Evolutionary conservation across 352 stramenopile genomes (phyloP).

Genomic region (Globisporangium perplexum): DNA sequence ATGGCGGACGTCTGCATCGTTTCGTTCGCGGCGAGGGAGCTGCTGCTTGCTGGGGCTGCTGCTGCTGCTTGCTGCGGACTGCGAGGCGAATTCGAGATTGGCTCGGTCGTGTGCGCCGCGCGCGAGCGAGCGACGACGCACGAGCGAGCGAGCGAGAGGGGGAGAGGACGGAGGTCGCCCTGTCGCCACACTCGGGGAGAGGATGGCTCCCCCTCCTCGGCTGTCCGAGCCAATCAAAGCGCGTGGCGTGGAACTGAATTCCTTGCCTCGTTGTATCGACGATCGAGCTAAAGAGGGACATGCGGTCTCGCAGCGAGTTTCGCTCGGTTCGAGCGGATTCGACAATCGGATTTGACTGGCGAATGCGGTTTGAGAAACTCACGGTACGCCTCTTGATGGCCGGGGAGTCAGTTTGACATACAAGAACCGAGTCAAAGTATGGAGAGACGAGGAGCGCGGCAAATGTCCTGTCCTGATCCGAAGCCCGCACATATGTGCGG

Average conservation of each 20-base stretch:
- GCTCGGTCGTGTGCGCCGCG: slow-evolving; percentile 5
- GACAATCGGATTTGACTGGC: neutral
- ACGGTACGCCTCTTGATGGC: neutral
- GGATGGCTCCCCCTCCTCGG: neutral
- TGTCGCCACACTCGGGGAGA: neutral
- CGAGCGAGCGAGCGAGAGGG: neutral
- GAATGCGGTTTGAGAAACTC: neutral
- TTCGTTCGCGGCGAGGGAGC: neutral
- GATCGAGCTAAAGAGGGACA: neutral
- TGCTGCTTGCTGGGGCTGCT: slow-evolving; percentile 10
- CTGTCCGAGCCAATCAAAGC: slow-evolving; percentile 5
- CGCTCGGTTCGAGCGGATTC: neutral
- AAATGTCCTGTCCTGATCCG: too few species aligned
- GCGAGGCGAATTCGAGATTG: slow-evolving; percentile 51
- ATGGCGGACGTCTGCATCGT: slow-evolving; percentile 57
- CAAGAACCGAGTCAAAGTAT: too few species aligned
- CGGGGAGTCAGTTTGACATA: neutral
- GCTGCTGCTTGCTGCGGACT: slow-evolving; percentile 3
- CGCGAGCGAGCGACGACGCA: slow-evolving; percentile 13
- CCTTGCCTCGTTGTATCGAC: slow-evolving; percentile 4
- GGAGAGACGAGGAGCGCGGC: too few species aligned
- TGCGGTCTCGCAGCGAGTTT: neutral
- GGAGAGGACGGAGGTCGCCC: neutral
- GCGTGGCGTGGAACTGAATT: slow-evolving; percentile 13
- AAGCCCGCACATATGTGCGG: too few species aligned